These are phyloP conservation scores for Pterocarpus macrocarpus DNA, from an alignment of 306 rosid species.

Conservation along the genomic window DNA sequence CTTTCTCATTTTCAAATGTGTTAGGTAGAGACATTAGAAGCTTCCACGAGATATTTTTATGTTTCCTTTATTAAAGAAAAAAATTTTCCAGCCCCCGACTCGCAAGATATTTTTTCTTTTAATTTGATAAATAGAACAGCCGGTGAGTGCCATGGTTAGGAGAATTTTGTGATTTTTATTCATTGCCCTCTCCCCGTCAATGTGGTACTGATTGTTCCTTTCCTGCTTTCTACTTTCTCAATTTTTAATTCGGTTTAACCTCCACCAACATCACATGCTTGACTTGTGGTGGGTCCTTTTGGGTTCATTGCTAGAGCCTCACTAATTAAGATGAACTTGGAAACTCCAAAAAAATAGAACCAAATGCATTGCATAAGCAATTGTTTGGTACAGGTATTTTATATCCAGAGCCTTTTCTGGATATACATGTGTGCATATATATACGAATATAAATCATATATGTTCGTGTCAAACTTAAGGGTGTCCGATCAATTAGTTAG, in stretches of 20 bases:
- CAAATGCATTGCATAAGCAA: constrained; percentile 42
- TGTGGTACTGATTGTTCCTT: constrained; percentile 14
- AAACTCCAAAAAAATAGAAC: constrained; percentile 44
- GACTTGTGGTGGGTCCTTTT: constrained; percentile 44
- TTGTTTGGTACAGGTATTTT: constrained; percentile 51
- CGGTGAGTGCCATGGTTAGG: not conserved
- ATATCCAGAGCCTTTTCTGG: constrained; percentile 22
- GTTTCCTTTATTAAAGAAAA: not conserved
- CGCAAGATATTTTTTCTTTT: not conserved
- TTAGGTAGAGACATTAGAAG: constrained; percentile 64
- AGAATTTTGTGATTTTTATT: constrained; percentile 16
- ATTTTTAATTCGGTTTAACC: constrained; percentile 42
- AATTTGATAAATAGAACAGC: not conserved
- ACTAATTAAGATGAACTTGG: constrained; percentile 43
- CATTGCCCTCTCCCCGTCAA: constrained; percentile 19
- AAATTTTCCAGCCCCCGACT: not conserved
- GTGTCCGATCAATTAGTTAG: too few species aligned
- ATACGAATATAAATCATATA: constrained; percentile 33
- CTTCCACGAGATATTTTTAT: constrained; percentile 54
- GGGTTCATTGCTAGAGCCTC: constrained; percentile 50
- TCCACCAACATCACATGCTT: constrained; percentile 59
- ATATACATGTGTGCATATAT: constrained; percentile 21
- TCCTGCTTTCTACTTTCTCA: not conserved
- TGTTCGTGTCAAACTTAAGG: constrained; percentile 36
- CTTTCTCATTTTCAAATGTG: constrained; percentile 56